phyloP scores from a whole-genome alignment of 2,329 filamentous ascomycete genomes.

The Rhytidhysteron rufulum region DNA sequence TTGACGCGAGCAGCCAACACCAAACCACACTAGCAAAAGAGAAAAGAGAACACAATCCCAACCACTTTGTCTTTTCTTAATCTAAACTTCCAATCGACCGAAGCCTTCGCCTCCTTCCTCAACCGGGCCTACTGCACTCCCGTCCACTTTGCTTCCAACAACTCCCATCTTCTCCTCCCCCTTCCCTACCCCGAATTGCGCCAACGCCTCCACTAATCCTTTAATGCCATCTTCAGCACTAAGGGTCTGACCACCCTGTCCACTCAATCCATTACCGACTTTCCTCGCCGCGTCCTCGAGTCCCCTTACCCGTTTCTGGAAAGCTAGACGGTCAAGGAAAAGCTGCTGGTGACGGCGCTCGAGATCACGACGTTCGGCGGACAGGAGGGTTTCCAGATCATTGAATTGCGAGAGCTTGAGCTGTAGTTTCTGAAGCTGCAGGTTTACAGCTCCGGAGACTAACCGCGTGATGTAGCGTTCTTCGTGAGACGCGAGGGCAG shows the following conservation, averaged over 20 bases:
- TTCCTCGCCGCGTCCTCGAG: constrained; percentile 71
- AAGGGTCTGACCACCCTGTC: constrained; percentile 26
- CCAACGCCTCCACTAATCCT: constrained; percentile 31
- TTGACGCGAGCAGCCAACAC: no score
- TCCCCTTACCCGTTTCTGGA: constrained; percentile 81
- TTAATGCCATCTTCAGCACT: constrained; percentile 29
- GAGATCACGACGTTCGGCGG: constrained; percentile 87
- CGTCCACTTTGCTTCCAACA: constrained; percentile 12
- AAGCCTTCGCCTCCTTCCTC: constrained; percentile 4
- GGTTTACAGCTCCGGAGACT: constrained; percentile 86
- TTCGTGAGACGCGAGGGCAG: constrained; percentile 88
- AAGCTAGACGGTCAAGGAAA: constrained; percentile 85
- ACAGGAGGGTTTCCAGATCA: constrained; percentile 89
- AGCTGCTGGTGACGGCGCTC: constrained; percentile 89
- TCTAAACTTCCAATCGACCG: constrained; percentile 1
- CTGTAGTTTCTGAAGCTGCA: constrained; percentile 93
- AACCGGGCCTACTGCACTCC: background rate
- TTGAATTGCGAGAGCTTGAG: constrained; percentile 94
- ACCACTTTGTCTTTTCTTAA: background rate
- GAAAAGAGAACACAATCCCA: no score
- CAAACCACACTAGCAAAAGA: no score
- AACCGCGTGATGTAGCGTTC: constrained; percentile 95
- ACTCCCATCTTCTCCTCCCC: constrained; percentile 32
- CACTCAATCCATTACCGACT: constrained; percentile 27
- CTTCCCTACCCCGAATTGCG: constrained; percentile 32